Conservation (phyloP, 805 yeast genomes). For the Hanseniaspora lindneri region DNA sequence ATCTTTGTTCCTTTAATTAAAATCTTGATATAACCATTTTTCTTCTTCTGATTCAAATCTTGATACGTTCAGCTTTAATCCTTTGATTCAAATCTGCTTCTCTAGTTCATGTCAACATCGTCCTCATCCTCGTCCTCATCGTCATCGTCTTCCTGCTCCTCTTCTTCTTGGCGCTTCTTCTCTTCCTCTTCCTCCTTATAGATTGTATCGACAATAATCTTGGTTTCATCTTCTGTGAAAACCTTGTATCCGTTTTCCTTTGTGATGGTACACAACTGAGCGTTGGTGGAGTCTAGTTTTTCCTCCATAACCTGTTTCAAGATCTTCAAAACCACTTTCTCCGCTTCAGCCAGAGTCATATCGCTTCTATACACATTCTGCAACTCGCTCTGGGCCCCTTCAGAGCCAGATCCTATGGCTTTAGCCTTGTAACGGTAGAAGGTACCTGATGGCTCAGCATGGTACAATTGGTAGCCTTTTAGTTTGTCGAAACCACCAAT, state of each 20-base stretch:
- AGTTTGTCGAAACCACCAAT: constrained; percentile 90
- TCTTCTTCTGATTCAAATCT: too few relatives aligned
- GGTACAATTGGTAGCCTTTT: constrained; percentile 90
- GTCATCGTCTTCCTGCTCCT: constrained; percentile 48
- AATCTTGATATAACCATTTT: neutral
- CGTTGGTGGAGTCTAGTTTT: constrained; percentile 85
- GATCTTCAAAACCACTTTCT: constrained; percentile 72
- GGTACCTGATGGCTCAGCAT: constrained; percentile 99
- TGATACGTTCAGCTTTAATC: too few relatives aligned
- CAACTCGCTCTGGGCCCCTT: constrained; percentile 96
- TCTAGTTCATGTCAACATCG: constrained; percentile 27
- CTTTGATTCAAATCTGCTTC: constrained; percentile 3
- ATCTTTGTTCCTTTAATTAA: too few relatives aligned
- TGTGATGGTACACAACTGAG: constrained; percentile 90
- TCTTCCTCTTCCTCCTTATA: constrained; percentile 56
- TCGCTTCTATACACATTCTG: constrained; percentile 94
- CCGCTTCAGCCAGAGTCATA: constrained; percentile 85
- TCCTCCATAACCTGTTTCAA: constrained; percentile 99
- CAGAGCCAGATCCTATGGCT: constrained; percentile 97
- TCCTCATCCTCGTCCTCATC: constrained; percentile 17
- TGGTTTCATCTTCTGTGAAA: constrained; percentile 72
- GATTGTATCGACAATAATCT: constrained; percentile 62
- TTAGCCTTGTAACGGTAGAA: constrained; percentile 95
- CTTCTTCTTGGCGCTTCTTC: constrained; percentile 48
- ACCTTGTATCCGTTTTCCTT: constrained; percentile 73